A percentile compares a stretch with the other conserved stretches of the same genome.
These are phyloP conservation scores for Discostella pseudostelligera DNA, from an alignment of 108 stramenopile species.

Conservation along the genomic window DNA sequence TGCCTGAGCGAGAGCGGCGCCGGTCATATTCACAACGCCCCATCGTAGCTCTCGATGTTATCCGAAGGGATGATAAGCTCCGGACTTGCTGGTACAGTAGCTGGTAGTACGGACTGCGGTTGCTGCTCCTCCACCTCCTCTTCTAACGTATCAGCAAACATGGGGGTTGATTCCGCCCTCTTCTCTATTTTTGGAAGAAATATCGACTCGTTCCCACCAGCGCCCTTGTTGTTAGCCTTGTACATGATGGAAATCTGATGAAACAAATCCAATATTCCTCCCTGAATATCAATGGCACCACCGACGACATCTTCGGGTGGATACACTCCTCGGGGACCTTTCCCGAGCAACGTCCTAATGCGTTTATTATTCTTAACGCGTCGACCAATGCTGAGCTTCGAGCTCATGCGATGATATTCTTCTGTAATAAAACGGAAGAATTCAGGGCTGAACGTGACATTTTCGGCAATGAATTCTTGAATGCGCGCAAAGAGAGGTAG, in stretches of 20 bases:
- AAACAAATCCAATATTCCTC: slow-evolving; percentile 46
- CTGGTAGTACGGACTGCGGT: too few species aligned
- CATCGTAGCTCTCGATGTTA: slow-evolving; percentile 34
- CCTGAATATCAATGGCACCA: slow-evolving; percentile 31
- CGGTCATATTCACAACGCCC: slow-evolving; percentile 47
- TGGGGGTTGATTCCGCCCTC: slow-evolving; percentile 4
- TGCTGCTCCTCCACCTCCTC: slow-evolving; percentile 12
- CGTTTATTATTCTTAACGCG: slow-evolving; percentile 37
- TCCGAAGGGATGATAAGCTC: slow-evolving; percentile 41
- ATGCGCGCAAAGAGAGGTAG: slow-evolving; percentile 51
- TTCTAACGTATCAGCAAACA: slow-evolving; percentile 1
- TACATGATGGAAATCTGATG: slow-evolving; percentile 42
- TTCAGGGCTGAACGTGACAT: slow-evolving; percentile 65
- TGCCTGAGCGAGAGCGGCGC: too few species aligned
- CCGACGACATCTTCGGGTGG: slow-evolving; percentile 43
- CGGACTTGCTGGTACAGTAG: slow-evolving; percentile 12
- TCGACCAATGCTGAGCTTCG: slow-evolving; percentile 38
- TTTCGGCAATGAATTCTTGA: slow-evolving; percentile 62
- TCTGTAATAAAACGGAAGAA: slow-evolving; percentile 62
- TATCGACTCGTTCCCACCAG: slow-evolving; percentile 6
- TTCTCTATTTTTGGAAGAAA: slow-evolving; percentile 32
- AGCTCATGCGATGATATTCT: slow-evolving; percentile 47
- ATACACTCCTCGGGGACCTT: slow-evolving; percentile 40
- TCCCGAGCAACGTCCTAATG: slow-evolving; percentile 38
- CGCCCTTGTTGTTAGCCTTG: slow-evolving; percentile 17